Conservation (phyloP, 1,139 yeast species). For the Ashbya aceris region DNA sequence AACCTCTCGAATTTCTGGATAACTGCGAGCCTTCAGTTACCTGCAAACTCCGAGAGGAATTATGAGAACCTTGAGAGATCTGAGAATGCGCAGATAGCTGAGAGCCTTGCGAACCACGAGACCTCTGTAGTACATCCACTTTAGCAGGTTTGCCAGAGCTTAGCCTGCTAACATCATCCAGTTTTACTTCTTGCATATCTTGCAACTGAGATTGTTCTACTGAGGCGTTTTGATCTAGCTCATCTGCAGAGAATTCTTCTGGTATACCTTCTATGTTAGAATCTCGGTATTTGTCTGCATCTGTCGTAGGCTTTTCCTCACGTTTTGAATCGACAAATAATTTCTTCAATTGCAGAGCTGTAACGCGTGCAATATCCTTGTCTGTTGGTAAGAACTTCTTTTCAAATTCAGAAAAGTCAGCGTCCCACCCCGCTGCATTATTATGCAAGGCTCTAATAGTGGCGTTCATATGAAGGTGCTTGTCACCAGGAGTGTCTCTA, state of each 20-base stretch:
- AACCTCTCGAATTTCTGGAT: not conserved
- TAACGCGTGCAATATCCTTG: constrained; percentile 83
- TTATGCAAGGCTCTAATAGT: constrained; percentile 69
- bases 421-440: constrained; percentile 80
- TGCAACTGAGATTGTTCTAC: constrained; percentile 6
- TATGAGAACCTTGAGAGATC: not conserved
- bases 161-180: not conserved
- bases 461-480: constrained; percentile 60
- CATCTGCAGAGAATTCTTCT: constrained; percentile 1
- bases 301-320: constrained; percentile 15
- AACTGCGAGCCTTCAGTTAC: not conserved
- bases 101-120: not conserved
- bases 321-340: constrained; percentile 47
- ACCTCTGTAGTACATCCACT: not conserved
- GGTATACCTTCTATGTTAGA: constrained; percentile 6
- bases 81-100: not conserved
- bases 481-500: constrained; percentile 48
- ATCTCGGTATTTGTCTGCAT: constrained; percentile 10
- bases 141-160: not conserved
- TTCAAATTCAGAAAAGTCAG: constrained; percentile 77
- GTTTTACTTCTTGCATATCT: not conserved
- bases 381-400: constrained; percentile 77
- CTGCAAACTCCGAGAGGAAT: not conserved
- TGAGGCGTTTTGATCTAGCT: constrained; percentile 2
- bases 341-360: constrained; percentile 78